Base-by-base conservation (phyloP, 176 grass and related monocot species). In the Bothriochloa decipiens region DNA sequence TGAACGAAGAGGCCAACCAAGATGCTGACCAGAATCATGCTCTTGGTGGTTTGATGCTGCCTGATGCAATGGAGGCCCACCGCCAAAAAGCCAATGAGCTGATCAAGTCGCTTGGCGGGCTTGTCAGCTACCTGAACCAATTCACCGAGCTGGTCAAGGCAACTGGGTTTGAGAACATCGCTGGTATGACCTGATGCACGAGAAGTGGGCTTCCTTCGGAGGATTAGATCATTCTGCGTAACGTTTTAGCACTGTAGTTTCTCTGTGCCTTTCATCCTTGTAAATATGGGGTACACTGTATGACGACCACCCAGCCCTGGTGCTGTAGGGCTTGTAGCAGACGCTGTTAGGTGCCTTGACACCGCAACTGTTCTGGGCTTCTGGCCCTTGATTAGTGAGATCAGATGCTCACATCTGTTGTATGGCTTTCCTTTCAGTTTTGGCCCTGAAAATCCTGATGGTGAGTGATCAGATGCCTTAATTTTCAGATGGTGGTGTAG, bases 121-220 rank as follows among this genome's bases (percentile, higher is more conserved):
- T 99, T 63, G 93, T 90, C 46, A 88, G 80, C 60, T 88, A 75
- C 72, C 32, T 99, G 70, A 88, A 99, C 68, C 91, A 92, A 7
- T 99, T 99, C 69, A 79, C 84, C 0, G 93, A 99, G 68, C 83
- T 96, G 39, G 85, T 99, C 26, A 94, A 81, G 81, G 89, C 84
- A 18, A 87, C 75, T 2, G 88, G 92, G n/a, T 91, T 88, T 0
- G 91, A 92, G 64, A 90, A 86, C 23, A 81, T 96, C 4, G 28
- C 80, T 11, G 73, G 76, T 25, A 82, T 86, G 81, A 93, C 87
- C 72, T 91, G 82, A 87, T 78, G 20, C 29, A 53, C 22, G 68
- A 8, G 55, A 49, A 12, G 39, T 17, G 11, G 67, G 66, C 11
- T 39, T 4, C 14, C 18, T 58, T 13, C 4, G 2, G 26, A 78